Evolutionary conservation across 805 yeast species (phyloP), one percentile per base, ranked within the genome.

Genomic region (Jamesozyma lodderae): DNA sequence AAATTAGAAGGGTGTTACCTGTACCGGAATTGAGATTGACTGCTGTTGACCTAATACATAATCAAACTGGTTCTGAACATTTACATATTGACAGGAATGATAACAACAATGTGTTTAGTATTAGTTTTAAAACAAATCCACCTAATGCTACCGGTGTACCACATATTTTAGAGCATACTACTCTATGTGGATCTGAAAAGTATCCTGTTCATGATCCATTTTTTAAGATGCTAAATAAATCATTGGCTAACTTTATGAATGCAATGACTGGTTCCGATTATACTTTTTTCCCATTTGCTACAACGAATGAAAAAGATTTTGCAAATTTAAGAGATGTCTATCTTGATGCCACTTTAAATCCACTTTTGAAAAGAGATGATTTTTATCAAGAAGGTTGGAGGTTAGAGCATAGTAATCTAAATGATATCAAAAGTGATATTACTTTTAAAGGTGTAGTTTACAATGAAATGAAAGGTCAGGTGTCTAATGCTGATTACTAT

Each of bases 261-360:
- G 98, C 98, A 7, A 85, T 92, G 96, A 92, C 98, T 0, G 98
- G 95, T 17, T 88, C 83, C 50, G 97, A 92, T 61, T 88, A 87
- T 55, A 92, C 98, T 0, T 88, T 78, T 60, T 92, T 83, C 52
- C 98, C 98, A 4, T 92, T 92, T 67, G 83, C 97, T 21, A 92
- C 98, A 2, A 90, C 97, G 9, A 92, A 92, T 60, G 58, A 62
- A 31, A 74, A 73, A 38, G 98, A 92, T 57, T 92, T 72, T 58
- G 70, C 71, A 23, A 92, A 92, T 53, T 69, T 92, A 54, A 77
- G 87, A 74, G 80, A 77, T 42, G 94, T 92, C 6, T 92, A 92
- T 56, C 66, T 88, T 34, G 95, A 88, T 48, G 78, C 95, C 5
- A 90, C 90, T 0, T 73, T 86, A 41, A 78, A 77, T 47, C 98